These are phyloP conservation scores for Dentipellis sp. DNA, from an alignment of 768 basidiomycete genomes.

Conservation along the genomic window DNA sequence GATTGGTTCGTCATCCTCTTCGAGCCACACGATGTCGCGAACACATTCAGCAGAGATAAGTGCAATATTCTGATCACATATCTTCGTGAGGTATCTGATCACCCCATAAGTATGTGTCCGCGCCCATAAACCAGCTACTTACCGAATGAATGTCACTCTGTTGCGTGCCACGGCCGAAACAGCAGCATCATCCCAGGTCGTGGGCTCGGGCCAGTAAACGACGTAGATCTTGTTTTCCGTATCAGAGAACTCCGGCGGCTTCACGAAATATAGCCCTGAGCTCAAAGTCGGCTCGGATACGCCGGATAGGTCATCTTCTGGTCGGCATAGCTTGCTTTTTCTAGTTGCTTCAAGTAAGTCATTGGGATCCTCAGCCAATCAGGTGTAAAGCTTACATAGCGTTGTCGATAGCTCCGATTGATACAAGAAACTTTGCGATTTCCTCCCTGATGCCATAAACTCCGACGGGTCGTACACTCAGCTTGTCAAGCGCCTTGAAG, in stretches of 20 bases:
- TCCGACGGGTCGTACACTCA: constrained; percentile 39
- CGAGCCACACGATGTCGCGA: constrained; percentile 33
- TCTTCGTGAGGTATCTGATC: constrained; percentile 47
- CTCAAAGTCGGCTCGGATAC: constrained; percentile 24
- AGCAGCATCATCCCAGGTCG: constrained; percentile 47
- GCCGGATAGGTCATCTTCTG: constrained; percentile 12
- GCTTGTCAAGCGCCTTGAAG: constrained; percentile 40
- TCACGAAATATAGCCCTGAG: constrained; percentile 42
- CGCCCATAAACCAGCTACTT: constrained; percentile 2
- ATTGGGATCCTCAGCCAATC: background rate
- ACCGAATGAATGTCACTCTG: constrained; percentile 57
- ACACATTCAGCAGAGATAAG: constrained; percentile 42
- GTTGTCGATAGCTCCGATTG: constrained; percentile 28
- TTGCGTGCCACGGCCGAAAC: constrained; percentile 36
- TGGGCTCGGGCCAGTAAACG: constrained; percentile 54
- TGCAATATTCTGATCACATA: constrained; percentile 45
- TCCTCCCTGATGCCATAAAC: constrained; percentile 47
- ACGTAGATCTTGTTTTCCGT: constrained; percentile 26
- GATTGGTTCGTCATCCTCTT: constrained; percentile 18
- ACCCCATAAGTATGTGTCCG: background rate
- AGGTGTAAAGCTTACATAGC: constrained; percentile 26
- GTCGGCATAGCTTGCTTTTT: constrained; percentile 10
- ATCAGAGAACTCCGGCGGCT: constrained; percentile 8
- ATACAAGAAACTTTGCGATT: constrained; percentile 35
- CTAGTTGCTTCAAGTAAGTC: background rate